Base-by-base conservation (phyloP, 2,329 filamentous ascomycete species). In the Trichoderma sp. region DNA sequence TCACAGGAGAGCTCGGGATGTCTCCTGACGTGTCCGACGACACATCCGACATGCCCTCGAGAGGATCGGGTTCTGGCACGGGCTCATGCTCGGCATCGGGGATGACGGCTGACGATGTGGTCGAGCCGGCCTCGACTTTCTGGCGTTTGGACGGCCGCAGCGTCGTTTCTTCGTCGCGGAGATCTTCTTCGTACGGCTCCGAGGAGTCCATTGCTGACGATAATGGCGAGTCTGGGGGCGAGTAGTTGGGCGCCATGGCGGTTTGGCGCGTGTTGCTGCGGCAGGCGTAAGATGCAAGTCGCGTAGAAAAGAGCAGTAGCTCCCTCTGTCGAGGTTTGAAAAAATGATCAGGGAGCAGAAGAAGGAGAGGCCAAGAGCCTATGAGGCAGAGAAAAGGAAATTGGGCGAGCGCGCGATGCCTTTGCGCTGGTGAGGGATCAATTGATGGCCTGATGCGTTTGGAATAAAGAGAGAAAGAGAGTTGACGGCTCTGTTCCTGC, bases 11-110 rank as follows among this genome's bases (percentile, higher is more conserved):
- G 75, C 87, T 90, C 29, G 92, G 92, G 58, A 94, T 88, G 67
- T 93, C 93, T 78, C 93, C 93, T 37, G 92, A 94, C 59, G 92
- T 96, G 79, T 99, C 95, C 64, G 92, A 93, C 8, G 93, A 97
- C 69, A 98, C 90, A 64, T 93, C 91, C 61, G 88, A 87, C 80
- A 86, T 80, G 73, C 82, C 84, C 69, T 87, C 85, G 52, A 87
- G 80, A 72, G 86, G 78, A 78, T 88, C 79, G 69, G 85, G 78
- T 61, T 84, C 80, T 13, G 80, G 80, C 3, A 82, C 81, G 9
- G 80, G 76, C 53, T 86, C 84, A 58, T 78, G 78, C 65, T 84
- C 82, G 29, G 75, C 78, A 25, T 80, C 79, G 34, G 76, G 78
- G 57, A 81, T 76, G 12, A 80, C 75, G 17, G 82, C 81, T 0